These are phyloP conservation scores for Bacidia gigantensis DNA, from an alignment of 495 filamentous ascomycete species.

Conservation along the genomic window DNA sequence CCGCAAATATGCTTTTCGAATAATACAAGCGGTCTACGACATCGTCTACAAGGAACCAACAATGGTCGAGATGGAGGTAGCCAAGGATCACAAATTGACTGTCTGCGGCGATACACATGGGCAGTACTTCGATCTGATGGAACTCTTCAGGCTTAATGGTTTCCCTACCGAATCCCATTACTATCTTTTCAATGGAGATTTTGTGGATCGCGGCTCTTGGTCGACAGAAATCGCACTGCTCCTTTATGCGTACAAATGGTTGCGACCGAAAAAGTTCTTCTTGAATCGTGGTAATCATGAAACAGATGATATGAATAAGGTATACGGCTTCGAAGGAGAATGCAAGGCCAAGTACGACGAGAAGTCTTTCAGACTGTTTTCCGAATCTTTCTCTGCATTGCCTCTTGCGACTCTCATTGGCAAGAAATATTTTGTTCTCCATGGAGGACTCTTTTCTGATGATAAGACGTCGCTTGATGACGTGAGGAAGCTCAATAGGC, in stretches of 20 bases:
- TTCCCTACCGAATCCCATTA: conserved; percentile 67
- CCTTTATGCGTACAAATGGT: conserved; percentile 93
- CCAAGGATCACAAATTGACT: conserved; percentile 62
- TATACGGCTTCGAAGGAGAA: conserved; percentile 97
- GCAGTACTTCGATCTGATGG: conserved; percentile 95
- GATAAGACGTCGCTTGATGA: conserved; percentile 88
- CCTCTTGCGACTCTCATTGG: conserved; percentile 89
- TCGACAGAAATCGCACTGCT: conserved; percentile 90
- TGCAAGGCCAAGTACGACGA: conserved; percentile 98
- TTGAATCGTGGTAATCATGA: conserved; percentile 98
- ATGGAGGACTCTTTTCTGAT: conserved; percentile 95
- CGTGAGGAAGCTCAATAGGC: conserved; percentile 80
- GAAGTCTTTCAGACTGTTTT: conserved; percentile 91
- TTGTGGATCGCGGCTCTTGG: conserved; percentile 96
- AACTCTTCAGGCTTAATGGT: conserved; percentile 89
- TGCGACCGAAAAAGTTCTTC: conserved; percentile 78
- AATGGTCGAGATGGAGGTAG: conserved; percentile 88
- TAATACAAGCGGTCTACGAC: conserved; percentile 76
- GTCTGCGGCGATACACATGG: conserved; percentile 98
- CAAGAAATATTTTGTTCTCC: conserved; percentile 79
- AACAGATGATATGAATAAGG: conserved; percentile 98
- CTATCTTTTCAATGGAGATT: conserved; percentile 98
- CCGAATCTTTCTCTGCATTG: conserved; percentile 91
- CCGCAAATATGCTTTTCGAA: conserved; percentile 95
- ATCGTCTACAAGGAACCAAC: conserved; percentile 86